phyloP scores from a whole-genome alignment of 1,284 basidiomycete species.

The Cryptococcus deneoformans region DNA sequence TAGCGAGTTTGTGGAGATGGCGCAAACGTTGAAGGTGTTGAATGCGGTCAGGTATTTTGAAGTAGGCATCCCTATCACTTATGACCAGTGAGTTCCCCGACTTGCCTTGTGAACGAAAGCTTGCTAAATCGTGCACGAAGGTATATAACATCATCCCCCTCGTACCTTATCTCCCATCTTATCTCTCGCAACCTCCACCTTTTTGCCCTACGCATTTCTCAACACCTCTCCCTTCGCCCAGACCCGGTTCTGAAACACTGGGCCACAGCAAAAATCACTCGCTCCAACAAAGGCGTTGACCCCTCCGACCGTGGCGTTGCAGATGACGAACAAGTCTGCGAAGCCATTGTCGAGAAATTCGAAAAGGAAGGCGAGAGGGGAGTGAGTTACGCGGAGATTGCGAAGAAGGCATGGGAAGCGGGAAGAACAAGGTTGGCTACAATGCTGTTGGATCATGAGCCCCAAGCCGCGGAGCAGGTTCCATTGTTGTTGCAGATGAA shows the following conservation, averaged over 20 bases:
- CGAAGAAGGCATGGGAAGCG: conserved; percentile 88
- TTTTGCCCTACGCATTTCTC: conserved; percentile 86
- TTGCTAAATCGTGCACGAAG: conserved; percentile 48
- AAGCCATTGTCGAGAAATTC: conserved; percentile 83
- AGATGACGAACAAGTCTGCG: conserved; percentile 75
- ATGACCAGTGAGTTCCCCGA: conserved; percentile 65
- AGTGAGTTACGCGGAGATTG: conserved; percentile 93
- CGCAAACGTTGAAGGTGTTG: conserved; percentile 87
- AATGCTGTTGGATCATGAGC: conserved; percentile 89
- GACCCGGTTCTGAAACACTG: conserved; percentile 91
- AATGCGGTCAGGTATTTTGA: conserved; percentile 89
- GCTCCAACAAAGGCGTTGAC: conserved; percentile 56
- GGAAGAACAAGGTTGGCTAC: conserved; percentile 84
- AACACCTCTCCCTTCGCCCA: conserved; percentile 75
- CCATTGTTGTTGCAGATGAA: conserved; percentile 91
- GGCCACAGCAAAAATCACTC: conserved; percentile 87
- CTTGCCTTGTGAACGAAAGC: neutral
- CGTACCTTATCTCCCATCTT: conserved; percentile 75
- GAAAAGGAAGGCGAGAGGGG: conserved; percentile 54
- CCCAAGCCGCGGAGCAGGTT: conserved; percentile 86
- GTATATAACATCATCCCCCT: conserved; percentile 71
- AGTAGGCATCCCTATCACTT: conserved; percentile 90
- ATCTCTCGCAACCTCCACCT: conserved; percentile 87
- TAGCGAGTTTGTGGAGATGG: conserved; percentile 85
- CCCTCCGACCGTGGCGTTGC: conserved; percentile 52